phyloP scores from a whole-genome alignment of 352 stramenopile genomes.

The Pythium biforme region DNA sequence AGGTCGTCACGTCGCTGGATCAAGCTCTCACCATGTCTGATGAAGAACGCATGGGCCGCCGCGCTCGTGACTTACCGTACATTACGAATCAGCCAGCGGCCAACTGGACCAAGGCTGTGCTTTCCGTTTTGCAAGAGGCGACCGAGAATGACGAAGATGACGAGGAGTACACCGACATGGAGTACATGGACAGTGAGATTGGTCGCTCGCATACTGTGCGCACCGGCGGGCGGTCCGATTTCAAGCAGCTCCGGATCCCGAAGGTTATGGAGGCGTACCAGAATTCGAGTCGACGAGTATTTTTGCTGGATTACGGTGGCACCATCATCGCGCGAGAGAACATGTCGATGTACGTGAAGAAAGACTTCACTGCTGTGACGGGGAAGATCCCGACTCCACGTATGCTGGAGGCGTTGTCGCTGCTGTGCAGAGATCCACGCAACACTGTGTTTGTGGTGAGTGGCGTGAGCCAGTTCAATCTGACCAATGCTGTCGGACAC shows the following conservation, averaged over 20 bases:
- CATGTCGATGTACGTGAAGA: constrained; percentile 96
- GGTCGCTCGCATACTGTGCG: constrained; percentile 71
- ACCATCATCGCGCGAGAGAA: constrained; percentile 92
- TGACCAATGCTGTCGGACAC: constrained; percentile 91
- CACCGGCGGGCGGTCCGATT: constrained; percentile 66
- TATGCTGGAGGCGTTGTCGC: constrained; percentile 88
- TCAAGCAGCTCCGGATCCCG: constrained; percentile 81
- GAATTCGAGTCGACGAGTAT: constrained; percentile 86
- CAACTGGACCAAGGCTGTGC: constrained; percentile 96
- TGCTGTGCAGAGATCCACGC: constrained; percentile 86
- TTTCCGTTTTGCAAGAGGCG: constrained; percentile 83
- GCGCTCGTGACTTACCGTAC: constrained; percentile 95
- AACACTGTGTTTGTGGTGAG: constrained; percentile 99
- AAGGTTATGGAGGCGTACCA: constrained; percentile 87
- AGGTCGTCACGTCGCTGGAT: constrained; percentile 90
- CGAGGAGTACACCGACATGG: constrained; percentile 79
- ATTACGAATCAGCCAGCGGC: constrained; percentile 91
- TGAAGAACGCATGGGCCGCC: constrained; percentile 87
- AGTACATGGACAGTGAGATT: constrained; percentile 88
- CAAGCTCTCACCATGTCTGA: constrained; percentile 92
- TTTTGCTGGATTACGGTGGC: constrained; percentile 97
- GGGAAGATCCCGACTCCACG: constrained; percentile 88
- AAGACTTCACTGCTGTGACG: constrained; percentile 93
- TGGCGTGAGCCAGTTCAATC: constrained; percentile 89
- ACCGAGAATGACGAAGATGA: constrained; percentile 67